Conservation (phyloP, 169 alveolate species). For the Theileria parva region DNA sequence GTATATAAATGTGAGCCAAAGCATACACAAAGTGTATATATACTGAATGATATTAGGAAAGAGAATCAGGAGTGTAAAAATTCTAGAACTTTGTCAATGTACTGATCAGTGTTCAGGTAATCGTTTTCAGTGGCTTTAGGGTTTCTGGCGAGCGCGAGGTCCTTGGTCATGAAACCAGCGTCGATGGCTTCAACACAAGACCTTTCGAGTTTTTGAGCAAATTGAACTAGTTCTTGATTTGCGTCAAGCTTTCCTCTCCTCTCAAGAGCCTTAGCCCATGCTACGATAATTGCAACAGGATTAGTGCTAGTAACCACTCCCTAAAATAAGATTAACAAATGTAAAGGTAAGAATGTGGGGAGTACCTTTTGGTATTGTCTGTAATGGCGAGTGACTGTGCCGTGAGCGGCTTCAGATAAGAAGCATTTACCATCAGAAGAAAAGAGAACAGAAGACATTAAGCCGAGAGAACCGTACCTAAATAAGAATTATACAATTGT, state of each 20-base stretch:
- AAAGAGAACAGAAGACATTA: slow-evolving; percentile 93
- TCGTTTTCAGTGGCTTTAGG: slow-evolving; percentile 31
- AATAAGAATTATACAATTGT: background rate
- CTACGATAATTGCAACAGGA: slow-evolving; percentile 93
- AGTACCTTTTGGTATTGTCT: slow-evolving; percentile 75
- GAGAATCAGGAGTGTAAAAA: slow-evolving; percentile 17
- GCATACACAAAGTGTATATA: background rate
- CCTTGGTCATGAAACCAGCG: slow-evolving; percentile 91
- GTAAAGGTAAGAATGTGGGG: background rate
- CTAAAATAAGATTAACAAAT: slow-evolving; percentile 50
- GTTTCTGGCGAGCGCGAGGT: slow-evolving; percentile 82
- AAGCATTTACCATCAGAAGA: slow-evolving; percentile 90
- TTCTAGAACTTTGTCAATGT: slow-evolving; percentile 65
- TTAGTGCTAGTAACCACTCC: slow-evolving; percentile 92
- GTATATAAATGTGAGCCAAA: background rate
- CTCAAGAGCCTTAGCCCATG: slow-evolving; percentile 93
- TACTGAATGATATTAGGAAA: background rate
- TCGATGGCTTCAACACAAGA: slow-evolving; percentile 87
- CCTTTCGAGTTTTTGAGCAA: slow-evolving; percentile 82
- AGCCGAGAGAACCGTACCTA: slow-evolving; percentile 89
- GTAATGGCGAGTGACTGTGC: slow-evolving; percentile 94
- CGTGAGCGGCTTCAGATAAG: slow-evolving; percentile 96
- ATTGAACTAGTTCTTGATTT: slow-evolving; percentile 81
- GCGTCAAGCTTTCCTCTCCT: slow-evolving; percentile 86
- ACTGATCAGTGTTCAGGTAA: slow-evolving; percentile 56